Conservation (phyloP, 805 yeast species). For the Wickerhamomyces bovis region DNA sequence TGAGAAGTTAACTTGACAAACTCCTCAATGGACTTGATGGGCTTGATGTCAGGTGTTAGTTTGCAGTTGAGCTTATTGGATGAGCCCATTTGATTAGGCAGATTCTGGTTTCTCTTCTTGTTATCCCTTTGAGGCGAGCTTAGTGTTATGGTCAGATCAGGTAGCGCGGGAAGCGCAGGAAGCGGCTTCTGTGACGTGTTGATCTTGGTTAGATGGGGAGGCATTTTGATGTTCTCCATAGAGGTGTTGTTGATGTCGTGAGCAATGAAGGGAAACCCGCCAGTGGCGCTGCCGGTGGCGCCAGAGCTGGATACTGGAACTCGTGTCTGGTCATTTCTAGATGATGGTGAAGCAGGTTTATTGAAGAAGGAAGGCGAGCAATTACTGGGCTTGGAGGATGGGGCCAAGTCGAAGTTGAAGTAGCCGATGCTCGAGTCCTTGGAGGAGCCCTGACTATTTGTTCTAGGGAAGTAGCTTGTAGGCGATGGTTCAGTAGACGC, state of each 20-base stretch:
- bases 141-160: background rate
- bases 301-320: background rate
- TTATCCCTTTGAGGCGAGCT: background rate
- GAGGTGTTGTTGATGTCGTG: background rate
- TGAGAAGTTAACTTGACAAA: slow-evolving; percentile 1
- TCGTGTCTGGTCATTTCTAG: background rate
- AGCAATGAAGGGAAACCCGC: background rate
- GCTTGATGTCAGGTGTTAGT: slow-evolving; percentile 2
- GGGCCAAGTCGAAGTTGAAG: slow-evolving; percentile 1
- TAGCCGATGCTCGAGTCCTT: background rate
- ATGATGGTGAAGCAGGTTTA: background rate
- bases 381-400: background rate
- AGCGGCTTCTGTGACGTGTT: background rate
- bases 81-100: background rate
- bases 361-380: background rate
- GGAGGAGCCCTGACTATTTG: background rate
- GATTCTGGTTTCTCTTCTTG: background rate
- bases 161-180: background rate
- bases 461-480: background rate
- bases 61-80: background rate
- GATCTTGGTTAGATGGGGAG: background rate
- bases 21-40: slow-evolving; percentile 9
- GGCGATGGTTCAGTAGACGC: slow-evolving; percentile 4
- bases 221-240: background rate
- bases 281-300: too few species aligned